Evolutionary conservation across 2,329 filamentous ascomycete species (phyloP).

Genomic region (Aspergillus bombycis): DNA sequence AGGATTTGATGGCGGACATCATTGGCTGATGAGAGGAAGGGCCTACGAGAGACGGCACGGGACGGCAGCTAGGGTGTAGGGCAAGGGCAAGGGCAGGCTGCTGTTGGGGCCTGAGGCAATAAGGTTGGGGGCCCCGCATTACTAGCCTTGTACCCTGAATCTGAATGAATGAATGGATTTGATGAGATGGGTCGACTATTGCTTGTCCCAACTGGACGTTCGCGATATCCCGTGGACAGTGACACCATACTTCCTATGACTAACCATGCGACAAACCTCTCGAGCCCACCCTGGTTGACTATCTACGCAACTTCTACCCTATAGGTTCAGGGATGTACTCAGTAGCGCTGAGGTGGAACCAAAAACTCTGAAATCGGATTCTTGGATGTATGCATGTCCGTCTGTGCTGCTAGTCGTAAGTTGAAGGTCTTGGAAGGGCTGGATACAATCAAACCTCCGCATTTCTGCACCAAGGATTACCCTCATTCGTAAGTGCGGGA

Average conservation of each 20-base stretch:
- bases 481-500: not conserved
- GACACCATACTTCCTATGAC: too few species aligned
- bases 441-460: not conserved
- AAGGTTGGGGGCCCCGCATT: constrained; percentile 9
- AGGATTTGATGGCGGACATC: not conserved
- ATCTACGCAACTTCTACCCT: not conserved
- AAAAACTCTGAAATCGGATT: not conserved
- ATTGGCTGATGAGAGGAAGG: constrained; percentile 13
- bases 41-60: not conserved
- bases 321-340: not conserved
- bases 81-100: constrained; percentile 20
- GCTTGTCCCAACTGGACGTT: not conserved
- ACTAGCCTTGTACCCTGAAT: not conserved
- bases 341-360: not conserved
- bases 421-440: not conserved
- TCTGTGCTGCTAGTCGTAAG: not conserved
- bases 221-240: not conserved
- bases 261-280: too few species aligned
- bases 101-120: constrained; percentile 13
- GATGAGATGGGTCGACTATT: not conserved
- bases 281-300: not conserved
- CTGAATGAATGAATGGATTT: not conserved
- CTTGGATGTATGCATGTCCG: not conserved
- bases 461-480: not conserved
- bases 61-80: constrained; percentile 21